These are phyloP conservation scores for Cutaneotrichosporon spelunceum DNA, from an alignment of 1,284 basidiomycete species.

Conservation along the genomic window DNA sequence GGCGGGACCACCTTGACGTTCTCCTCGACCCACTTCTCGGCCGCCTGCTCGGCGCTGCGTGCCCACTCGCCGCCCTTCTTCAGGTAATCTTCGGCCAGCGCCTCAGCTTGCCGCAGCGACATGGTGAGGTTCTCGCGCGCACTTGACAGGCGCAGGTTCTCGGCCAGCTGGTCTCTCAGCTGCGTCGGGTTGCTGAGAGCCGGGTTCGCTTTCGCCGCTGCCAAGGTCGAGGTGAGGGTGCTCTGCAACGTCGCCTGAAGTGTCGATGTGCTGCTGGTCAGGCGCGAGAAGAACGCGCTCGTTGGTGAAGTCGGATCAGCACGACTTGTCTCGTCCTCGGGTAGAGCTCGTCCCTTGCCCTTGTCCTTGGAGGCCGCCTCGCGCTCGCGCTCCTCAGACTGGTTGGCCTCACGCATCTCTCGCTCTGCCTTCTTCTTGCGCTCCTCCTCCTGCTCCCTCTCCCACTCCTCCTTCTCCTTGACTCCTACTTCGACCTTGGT, in stretches of 20 bases:
- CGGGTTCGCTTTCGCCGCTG: slow-evolving; percentile 57
- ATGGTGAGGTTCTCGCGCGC: slow-evolving; percentile 47
- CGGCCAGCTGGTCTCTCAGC: slow-evolving; percentile 62
- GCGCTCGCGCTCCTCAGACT: slow-evolving; percentile 12
- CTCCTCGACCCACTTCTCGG: slow-evolving; percentile 60
- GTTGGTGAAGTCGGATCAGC: slow-evolving; percentile 1
- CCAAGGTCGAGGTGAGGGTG: slow-evolving; percentile 58
- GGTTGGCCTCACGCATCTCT: slow-evolving; percentile 26
- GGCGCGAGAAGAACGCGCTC: slow-evolving; percentile 32
- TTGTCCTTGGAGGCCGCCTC: slow-evolving; percentile 32
- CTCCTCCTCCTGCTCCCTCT: slow-evolving; percentile 32
- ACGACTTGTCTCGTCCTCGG: slow-evolving; percentile 9
- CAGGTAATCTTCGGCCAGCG: slow-evolving; percentile 64
- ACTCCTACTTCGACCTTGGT: slow-evolving; percentile 46
- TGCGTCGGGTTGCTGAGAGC: slow-evolving; percentile 43
- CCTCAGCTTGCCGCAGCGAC: slow-evolving; percentile 68
- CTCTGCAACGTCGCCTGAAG: slow-evolving; percentile 56
- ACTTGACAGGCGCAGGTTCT: slow-evolving; percentile 60
- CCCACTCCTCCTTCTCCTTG: slow-evolving; percentile 38
- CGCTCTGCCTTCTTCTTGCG: slow-evolving; percentile 18
- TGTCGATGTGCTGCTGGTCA: slow-evolving; percentile 38
- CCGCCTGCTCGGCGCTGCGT: slow-evolving; percentile 64
- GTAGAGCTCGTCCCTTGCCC: slow-evolving; percentile 32
- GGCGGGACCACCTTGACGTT: slow-evolving; percentile 88
- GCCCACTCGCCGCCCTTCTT: slow-evolving; percentile 66